Conservation (phyloP, 345 rosid species). For the Gossypium anomalum region DNA sequence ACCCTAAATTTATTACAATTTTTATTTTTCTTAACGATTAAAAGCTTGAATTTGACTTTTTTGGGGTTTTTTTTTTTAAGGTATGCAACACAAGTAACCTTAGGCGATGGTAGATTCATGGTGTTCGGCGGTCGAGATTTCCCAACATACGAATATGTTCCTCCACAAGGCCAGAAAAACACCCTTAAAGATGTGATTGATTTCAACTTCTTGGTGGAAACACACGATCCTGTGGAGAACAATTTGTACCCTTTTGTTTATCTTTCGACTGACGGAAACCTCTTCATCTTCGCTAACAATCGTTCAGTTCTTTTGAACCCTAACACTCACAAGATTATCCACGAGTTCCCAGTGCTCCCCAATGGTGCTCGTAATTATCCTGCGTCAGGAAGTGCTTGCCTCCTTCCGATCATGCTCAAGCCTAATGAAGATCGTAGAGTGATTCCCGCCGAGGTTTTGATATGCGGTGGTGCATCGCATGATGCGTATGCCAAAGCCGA, state of each 20-base stretch:
- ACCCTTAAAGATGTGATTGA: conserved; percentile 22
- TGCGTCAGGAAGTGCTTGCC: conserved; percentile 54
- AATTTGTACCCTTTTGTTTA: conserved; percentile 78
- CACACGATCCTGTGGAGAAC: conserved; percentile 55
- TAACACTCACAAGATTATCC: conserved; percentile 36
- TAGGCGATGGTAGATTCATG: conserved; percentile 63
- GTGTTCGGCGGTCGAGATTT: conserved; percentile 81
- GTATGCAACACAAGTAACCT: conserved; percentile 72
- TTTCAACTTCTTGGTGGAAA: conserved; percentile 51
- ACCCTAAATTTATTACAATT: too few species aligned
- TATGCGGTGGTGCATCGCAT: conserved; percentile 25
- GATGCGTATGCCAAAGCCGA: conserved; percentile 43
- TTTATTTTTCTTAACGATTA: too few species aligned
- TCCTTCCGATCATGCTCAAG: conserved; percentile 57
- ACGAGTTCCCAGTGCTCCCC: conserved; percentile 55
- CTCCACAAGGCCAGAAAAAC: conserved; percentile 48
- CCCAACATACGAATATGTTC: conserved; percentile 71
- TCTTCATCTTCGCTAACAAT: conserved; percentile 74
- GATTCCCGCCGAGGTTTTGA: conserved; percentile 44
- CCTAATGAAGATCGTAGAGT: conserved; percentile 8
- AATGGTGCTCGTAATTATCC: conserved; percentile 90
- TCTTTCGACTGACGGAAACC: conserved; percentile 70
- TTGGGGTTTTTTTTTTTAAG: not conserved
- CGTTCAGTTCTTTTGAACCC: conserved; percentile 63
- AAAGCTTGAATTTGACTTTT: too few species aligned